Base-by-base conservation (phyloP, 371 early-diverging fungal genomes). In the Sanchytrium tribonematis region DNA sequence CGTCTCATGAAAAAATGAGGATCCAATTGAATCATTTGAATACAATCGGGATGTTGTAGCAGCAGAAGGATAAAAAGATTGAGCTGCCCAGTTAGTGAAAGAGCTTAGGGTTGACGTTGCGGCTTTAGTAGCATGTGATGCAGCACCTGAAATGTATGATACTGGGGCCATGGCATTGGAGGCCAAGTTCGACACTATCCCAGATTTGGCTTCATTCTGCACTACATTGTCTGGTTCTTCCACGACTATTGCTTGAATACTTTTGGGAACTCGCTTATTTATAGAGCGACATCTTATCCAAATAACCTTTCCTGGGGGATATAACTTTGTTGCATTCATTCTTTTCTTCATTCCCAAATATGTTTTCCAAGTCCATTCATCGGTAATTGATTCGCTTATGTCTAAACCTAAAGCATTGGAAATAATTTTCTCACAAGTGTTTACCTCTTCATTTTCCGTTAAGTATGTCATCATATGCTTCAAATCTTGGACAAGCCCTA, bases 351-450 rank as follows among this genome's bases (percentile, higher is more conserved):
- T 78, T 0, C 87, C 86, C 74, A 87, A 85, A 72, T 87, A 84
- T 68, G 87, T 71, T 28, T 86, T 82, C 85, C 85, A 86, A 70
- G 85, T 84, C 89, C 89, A 89, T 70, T 88, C 83, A 66, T 82
- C 76, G 31, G 66, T 28, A 29, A 29, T 30, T 17, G 5, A 17
- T 66, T 66, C 17, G 66, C 17, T 29, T 17, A 68, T 29, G 30
- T 32, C n/a, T 77, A 0, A 75, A 71, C 12, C 82, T 79, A 66
- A 88, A 69, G 22, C 85, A 78, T 29, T 81, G 79, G 66, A 80
- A 27, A 89, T 74, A 31, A 89, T 85, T 30, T 83, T 83, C 67
- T 88, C 88, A 0, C 85, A 81, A 0, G 85, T 76, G 28, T 75
- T 75, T 31, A 81, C 78, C 17, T 78, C 77, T 66, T 85, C 83